Base-by-base conservation (phyloP, 2,329 filamentous ascomycete genomes). In the Golovinomyces cichoracearum region DNA sequence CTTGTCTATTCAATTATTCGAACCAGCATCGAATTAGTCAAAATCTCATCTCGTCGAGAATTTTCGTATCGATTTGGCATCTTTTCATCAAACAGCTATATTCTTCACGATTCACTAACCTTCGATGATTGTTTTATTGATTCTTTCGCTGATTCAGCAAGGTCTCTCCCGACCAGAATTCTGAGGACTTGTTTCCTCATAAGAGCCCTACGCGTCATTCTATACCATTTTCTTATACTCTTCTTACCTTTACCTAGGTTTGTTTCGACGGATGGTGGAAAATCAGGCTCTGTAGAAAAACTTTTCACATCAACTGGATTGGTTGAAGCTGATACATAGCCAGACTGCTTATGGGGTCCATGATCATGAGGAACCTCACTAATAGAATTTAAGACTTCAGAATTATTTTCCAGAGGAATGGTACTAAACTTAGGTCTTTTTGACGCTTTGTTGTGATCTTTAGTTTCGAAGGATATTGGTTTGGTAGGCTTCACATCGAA, bases 81-180 rank as follows among this genome's bases (percentile, higher is more conserved):
- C n/a, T n/a, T n/a, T n/a, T n/a, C n/a, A n/a, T n/a, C n/a, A n/a
- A n/a, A 33, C 31, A 33, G n/a, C 13, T 2, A n/a, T n/a, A 2
- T 33, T n/a, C n/a, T 33, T n/a, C 31, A 33, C 5, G 13, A 33
- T 10, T 13, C 21, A 5, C n/a, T 13, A 2, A 10, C 52, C 51
- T 53, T 51, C 6, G 54, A 49, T 19, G 54, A 49, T 38, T 51
- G 21, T 23, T 52, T 53, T 41, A 58, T 47, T 4, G 52, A 50
- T 19, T 50, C 29, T 19, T 44, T 40, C n/a, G 53, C 55, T 19
- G 57, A 54, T 22, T 46, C 51, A 19, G 57, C 52, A 27, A 59
- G 51, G 21, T 57, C 51, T 44, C 57, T 53, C 6, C 57, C 57
- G 7, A 59, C 21, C 6, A 58, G 38, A 1, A 58, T 15, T 3